phyloP scores from a whole-genome alignment of 768 basidiomycete genomes.

The Cantharellus cinnabarinus region DNA sequence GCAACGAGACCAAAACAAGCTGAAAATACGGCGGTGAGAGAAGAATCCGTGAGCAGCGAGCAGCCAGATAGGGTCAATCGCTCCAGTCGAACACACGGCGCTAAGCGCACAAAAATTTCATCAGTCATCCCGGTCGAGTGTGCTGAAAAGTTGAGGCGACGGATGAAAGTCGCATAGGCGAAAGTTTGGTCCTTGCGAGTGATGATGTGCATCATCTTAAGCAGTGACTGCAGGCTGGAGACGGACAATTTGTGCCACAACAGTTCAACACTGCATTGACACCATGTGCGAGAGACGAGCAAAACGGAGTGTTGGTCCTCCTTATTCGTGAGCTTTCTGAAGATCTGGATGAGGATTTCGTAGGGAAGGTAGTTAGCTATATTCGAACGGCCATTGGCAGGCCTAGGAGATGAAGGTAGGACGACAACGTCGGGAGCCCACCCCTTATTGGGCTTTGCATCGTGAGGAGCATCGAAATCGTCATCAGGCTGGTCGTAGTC shows the following conservation, averaged over 20 bases:
- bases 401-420: neutral
- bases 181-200: conserved; percentile 48
- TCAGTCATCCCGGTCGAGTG: conserved; percentile 52
- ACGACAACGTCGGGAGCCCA: neutral
- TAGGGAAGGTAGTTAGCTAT: conserved; percentile 58
- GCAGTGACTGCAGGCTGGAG: conserved; percentile 43
- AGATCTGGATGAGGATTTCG: conserved; percentile 82
- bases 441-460: neutral
- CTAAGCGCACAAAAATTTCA: conserved; percentile 48
- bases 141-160: conserved; percentile 73
- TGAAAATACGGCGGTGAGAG: conserved; percentile 43
- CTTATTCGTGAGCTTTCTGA: conserved; percentile 58
- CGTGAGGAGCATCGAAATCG: neutral
- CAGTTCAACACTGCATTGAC: conserved; percentile 85
- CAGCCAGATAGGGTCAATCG: conserved; percentile 77
- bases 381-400: conserved; percentile 14
- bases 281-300: conserved; percentile 80
- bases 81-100: conserved; percentile 61
- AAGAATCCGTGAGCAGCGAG: conserved; percentile 38
- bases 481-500: neutral
- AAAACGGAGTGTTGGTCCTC: conserved; percentile 55
- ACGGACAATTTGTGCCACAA: conserved; percentile 85
- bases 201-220: conserved; percentile 60
- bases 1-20: conserved; percentile 62
- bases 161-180: conserved; percentile 70